Evolutionary conservation across 2,329 filamentous ascomycete genomes (phyloP), one percentile per base, ranked within the genome.

Genomic region (Pseudogymnoascus sp.): DNA sequence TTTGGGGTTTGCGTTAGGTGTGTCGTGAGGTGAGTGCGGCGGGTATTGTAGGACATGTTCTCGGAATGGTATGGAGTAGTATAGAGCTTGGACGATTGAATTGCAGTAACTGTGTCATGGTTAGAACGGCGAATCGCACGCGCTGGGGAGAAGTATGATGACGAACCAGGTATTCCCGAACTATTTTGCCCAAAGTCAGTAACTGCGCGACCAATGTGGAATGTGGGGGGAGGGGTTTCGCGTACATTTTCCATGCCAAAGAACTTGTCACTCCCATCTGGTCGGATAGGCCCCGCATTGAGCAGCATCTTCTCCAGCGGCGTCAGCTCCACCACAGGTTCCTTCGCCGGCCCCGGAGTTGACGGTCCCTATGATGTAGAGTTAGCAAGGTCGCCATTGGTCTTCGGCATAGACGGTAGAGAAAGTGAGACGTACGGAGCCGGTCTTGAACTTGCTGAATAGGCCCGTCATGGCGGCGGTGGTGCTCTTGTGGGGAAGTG

Each of bases 191-290:
- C 69, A 70, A 63, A 63, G 64, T 71, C 63, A 71, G 67, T 65
- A 61, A 53, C 36, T 60, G 39, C 36, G 15, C n/a, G 53, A 22
- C 36, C 58, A 50, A 47, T 36, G 22, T 28, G 9, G 38, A 43
- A 30, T 50, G 37, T 20, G 57, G 36, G 37, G 60, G 60, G 64
- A 61, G 64, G 22, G 22, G 22, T n/a, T 22, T 65, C 59, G 80
- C 90, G 76, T 81, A 97, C 93, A 77, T 99, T 99, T 76, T 99
- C 94, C 73, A 97, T 88, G 14, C 94, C 94, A 76, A 95, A 97
- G 78, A 96, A 99, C 78, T 96, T 96, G 78, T 97, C 94, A 72
- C 90, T 96, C 60, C 94, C 94, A 75, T 97, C 92, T 67, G 82
- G 80, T 70, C 91, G 86, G 67, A 95, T 77, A 2, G 92, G 86